A percentile compares a stretch with the other conserved stretches of the same genome.
Conservation (phyloP, 1,139 yeast genomes). For the Geotrichum candidum region DNA sequence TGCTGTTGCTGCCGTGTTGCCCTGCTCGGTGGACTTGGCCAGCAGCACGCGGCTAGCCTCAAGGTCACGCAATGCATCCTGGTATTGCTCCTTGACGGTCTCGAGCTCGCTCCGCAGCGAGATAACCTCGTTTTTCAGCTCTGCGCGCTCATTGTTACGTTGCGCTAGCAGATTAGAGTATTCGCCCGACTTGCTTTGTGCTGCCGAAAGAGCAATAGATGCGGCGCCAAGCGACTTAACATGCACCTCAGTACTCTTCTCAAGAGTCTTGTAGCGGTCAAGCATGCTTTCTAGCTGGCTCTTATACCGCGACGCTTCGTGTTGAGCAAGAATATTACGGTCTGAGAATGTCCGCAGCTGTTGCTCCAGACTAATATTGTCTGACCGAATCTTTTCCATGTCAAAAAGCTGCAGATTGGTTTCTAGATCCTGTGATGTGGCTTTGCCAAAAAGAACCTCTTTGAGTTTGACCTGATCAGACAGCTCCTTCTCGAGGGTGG, state of each 20-base stretch:
- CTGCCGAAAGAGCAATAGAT: constrained; percentile 28
- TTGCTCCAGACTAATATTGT: constrained; percentile 17
- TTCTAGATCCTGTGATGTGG: neutral
- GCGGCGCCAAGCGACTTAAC: constrained; percentile 30
- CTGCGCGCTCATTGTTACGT: constrained; percentile 21
- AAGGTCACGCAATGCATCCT: constrained; percentile 17
- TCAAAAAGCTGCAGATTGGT: constrained; percentile 5
- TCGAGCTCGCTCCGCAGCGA: constrained; percentile 23
- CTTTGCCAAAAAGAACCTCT: neutral
- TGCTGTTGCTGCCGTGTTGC: constrained; percentile 22
- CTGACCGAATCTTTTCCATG: constrained; percentile 12
- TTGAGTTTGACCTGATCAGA: neutral
- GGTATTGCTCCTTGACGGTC: constrained; percentile 19
- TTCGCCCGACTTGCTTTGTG: constrained; percentile 26
- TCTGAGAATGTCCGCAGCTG: constrained; percentile 28
- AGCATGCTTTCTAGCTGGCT: constrained; percentile 21
- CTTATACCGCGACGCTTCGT: constrained; percentile 24
- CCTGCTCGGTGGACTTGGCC: constrained; percentile 1
- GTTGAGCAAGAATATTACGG: constrained; percentile 24
- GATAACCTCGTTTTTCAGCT: constrained; percentile 22
- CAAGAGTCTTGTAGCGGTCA: constrained; percentile 22
- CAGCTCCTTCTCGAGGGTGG: neutral
- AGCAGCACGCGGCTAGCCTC: constrained; percentile 3
- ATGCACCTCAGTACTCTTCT: constrained; percentile 27
- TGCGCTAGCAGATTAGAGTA: constrained; percentile 23